These are phyloP conservation scores for Selaginella moellendorffii DNA, from an alignment of 75 land plant species.

Conservation along the genomic window DNA sequence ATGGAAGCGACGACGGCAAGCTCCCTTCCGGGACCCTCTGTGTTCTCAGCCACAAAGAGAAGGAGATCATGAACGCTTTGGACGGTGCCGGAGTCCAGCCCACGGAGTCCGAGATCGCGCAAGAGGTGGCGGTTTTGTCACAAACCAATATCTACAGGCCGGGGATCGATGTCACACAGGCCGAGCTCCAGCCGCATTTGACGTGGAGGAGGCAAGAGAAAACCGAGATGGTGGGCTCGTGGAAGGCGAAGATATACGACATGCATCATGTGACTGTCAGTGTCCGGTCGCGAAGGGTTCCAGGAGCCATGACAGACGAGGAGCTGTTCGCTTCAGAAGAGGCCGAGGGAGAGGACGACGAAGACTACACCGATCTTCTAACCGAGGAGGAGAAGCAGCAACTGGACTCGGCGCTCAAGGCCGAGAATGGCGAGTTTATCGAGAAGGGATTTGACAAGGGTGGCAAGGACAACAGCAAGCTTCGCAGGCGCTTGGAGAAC, in stretches of 20 bases:
- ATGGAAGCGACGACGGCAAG: constrained; percentile 40
- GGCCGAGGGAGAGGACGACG: constrained; percentile 28
- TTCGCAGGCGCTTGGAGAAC: not conserved
- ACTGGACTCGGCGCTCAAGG: constrained; percentile 55
- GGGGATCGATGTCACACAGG: constrained; percentile 94
- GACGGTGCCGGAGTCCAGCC: constrained; percentile 88
- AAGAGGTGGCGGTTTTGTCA: constrained; percentile 86
- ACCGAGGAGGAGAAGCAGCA: constrained; percentile 82
- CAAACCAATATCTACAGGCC: constrained; percentile 94
- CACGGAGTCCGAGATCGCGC: constrained; percentile 85
- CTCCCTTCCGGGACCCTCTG: constrained; percentile 62
- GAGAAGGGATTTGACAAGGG: constrained; percentile 63
- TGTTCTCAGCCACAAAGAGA: constrained; percentile 78
- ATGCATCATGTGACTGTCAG: constrained; percentile 72
- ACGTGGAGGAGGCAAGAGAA: constrained; percentile 92
- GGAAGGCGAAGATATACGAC: constrained; percentile 94
- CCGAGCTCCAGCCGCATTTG: constrained; percentile 78
- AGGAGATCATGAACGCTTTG: constrained; percentile 79
- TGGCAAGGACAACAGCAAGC: constrained; percentile 28
- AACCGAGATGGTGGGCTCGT: constrained; percentile 80
- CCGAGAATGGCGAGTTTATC: constrained; percentile 32
- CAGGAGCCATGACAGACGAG: constrained; percentile 98
- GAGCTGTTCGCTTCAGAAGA: constrained; percentile 58
- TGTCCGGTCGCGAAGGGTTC: constrained; percentile 89
- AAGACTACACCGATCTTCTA: constrained; percentile 53